A percentile compares a stretch with the other conserved stretches of the same genome.
Conservation (phyloP, 2,329 filamentous ascomycete genomes). For the Aspergillus ustus region DNA sequence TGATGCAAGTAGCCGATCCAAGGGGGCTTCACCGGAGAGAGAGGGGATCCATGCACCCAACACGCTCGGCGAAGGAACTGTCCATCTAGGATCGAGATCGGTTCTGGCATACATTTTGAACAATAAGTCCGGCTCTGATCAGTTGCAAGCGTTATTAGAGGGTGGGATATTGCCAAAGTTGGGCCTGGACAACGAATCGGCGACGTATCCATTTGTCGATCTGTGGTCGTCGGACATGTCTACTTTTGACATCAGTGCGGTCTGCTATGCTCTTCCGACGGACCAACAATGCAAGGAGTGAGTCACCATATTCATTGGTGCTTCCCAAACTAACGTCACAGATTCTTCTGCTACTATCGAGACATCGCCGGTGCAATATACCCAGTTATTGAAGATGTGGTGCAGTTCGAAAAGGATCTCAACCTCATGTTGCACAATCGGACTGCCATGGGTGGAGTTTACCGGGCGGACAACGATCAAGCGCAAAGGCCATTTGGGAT, state of each 20-base stretch:
- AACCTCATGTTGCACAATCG: constrained; percentile 59
- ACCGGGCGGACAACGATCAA: constrained; percentile 50
- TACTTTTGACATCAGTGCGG: constrained; percentile 60
- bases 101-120: constrained; percentile 65
- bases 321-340: constrained; percentile 27
- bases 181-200: constrained; percentile 67
- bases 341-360: constrained; percentile 62
- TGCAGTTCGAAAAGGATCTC: constrained; percentile 59
- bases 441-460: constrained; percentile 47
- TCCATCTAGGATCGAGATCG: constrained; percentile 65
- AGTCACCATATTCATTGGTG: constrained; percentile 24
- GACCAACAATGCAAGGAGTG: constrained; percentile 62
- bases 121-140: constrained; percentile 55
- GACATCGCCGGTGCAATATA: constrained; percentile 65
- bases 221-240: constrained; percentile 67
- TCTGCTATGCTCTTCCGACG: constrained; percentile 62
- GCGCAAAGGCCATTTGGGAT: constrained; percentile 62
- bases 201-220: constrained; percentile 69
- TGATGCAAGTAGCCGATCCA: constrained; percentile 37
- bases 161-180: constrained; percentile 66
- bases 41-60: constrained; percentile 67
- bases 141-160: constrained; percentile 60
- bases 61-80: constrained; percentile 62
- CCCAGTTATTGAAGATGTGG: constrained; percentile 62
- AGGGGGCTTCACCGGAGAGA: constrained; percentile 43